Evolutionary conservation across 2,329 filamentous ascomycete species (phyloP).

Genomic region (Fusarium aywerte): DNA sequence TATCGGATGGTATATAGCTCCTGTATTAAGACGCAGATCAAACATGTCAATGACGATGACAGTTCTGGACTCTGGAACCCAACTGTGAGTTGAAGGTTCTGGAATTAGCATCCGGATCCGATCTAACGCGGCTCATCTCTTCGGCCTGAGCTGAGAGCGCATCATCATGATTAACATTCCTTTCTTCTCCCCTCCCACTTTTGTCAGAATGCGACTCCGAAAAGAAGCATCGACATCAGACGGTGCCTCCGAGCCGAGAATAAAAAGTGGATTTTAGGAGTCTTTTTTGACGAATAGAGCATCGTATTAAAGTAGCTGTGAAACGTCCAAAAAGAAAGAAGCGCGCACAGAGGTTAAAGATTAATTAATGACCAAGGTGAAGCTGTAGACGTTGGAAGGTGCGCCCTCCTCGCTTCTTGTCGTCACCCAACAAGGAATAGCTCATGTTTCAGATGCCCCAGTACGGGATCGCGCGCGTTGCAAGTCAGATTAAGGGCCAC

Average conservation of each 20-base stretch:
- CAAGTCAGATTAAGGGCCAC: slow-evolving; percentile 33
- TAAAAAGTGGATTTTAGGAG: slow-evolving; percentile 16
- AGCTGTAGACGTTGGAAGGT: slow-evolving; percentile 29
- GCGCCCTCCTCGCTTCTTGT: too few relatives aligned
- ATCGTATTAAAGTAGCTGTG: background rate
- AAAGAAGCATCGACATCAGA: slow-evolving; percentile 26
- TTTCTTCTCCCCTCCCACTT: background rate
- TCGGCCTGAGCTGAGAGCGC: slow-evolving; percentile 8
- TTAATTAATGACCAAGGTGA: slow-evolving; percentile 20
- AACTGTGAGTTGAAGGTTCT: background rate
- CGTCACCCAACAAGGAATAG: slow-evolving; percentile 14
- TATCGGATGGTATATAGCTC: slow-evolving; percentile 31
- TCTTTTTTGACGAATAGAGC: background rate
- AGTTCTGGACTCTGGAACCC: background rate
- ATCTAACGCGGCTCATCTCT: background rate
- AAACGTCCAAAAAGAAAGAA: slow-evolving; percentile 34
- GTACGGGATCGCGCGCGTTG: slow-evolving; percentile 30
- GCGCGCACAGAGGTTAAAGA: slow-evolving; percentile 19
- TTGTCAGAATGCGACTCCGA: slow-evolving; percentile 10
- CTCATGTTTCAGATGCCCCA: slow-evolving; percentile 25
- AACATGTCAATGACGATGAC: slow-evolving; percentile 20
- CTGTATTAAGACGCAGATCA: slow-evolving; percentile 29
- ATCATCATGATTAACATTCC: slow-evolving; percentile 17
- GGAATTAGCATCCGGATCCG: slow-evolving; percentile 7
- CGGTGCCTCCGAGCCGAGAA: slow-evolving; percentile 24